Evolutionary conservation across 306 rosid genomes (phyloP).

Genomic region (Quercus rubra): DNA sequence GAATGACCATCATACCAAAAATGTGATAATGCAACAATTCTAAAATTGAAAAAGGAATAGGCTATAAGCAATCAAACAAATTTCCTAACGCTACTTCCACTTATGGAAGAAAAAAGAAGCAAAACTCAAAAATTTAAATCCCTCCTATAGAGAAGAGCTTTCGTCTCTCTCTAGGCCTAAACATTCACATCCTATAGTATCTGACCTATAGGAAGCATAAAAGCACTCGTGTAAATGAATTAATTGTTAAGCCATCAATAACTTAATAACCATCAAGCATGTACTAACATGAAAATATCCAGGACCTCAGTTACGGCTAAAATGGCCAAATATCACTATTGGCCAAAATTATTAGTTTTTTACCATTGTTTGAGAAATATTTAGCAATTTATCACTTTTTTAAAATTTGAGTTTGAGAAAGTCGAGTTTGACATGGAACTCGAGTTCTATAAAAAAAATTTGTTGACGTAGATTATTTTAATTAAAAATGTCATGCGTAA

Average conservation of each 20-base stretch:
- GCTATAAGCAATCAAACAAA: conserved; percentile 35
- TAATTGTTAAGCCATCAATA: background rate
- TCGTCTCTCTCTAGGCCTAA: background rate
- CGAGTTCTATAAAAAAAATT: too few species aligned
- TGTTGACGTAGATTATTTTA: too few species aligned
- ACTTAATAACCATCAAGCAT: background rate
- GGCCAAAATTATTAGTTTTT: too few species aligned
- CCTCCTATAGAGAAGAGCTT: background rate
- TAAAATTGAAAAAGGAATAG: background rate
- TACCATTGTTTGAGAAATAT: too few species aligned
- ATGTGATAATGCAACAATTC: background rate
- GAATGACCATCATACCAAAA: too few species aligned
- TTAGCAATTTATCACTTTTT: too few species aligned
- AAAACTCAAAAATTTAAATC: background rate
- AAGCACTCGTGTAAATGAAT: background rate
- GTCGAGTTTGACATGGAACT: too few species aligned
- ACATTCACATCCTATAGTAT: background rate
- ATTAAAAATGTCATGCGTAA: too few species aligned
- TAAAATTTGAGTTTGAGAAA: accelerated
- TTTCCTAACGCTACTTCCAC: background rate
- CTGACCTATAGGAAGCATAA: background rate
- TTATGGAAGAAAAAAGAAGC: background rate
- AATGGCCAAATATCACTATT: too few species aligned
- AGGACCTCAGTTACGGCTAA: too few species aligned
- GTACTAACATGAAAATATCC: background rate